A percentile compares a stretch with the other conserved stretches of the same genome.
These are phyloP conservation scores for Mortierella sp. DNA, from an alignment of 371 early-diverging fungal species.

Conservation along the genomic window DNA sequence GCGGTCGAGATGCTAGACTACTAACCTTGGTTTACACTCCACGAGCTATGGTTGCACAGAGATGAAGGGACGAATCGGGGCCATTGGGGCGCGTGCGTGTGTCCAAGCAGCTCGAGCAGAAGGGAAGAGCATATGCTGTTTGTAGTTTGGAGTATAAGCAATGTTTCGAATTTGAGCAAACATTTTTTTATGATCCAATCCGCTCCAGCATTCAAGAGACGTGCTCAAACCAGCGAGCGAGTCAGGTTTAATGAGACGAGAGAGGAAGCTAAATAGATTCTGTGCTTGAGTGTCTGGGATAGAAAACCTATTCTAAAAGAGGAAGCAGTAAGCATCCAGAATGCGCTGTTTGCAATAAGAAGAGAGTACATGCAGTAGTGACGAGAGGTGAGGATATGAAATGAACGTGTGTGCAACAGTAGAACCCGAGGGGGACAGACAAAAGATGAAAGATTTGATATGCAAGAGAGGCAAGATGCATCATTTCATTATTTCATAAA, in stretches of 20 bases:
- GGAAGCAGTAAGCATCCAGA: too few species aligned
- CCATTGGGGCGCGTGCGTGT: slow-evolving; percentile 3
- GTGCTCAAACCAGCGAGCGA: neutral
- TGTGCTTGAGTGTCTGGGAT: neutral
- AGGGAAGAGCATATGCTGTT: too few species aligned
- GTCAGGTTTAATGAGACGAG: neutral
- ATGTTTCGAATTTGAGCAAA: neutral
- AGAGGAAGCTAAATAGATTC: neutral
- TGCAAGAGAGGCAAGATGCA: too few species aligned
- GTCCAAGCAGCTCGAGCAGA: neutral
- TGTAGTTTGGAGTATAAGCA: neutral
- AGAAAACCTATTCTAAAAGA: too few species aligned
- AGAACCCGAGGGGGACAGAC: too few species aligned
- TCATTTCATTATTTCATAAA: too few species aligned
- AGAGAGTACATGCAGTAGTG: neutral
- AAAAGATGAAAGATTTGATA: too few species aligned
- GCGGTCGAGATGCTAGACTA: neutral
- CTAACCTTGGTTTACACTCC: slow-evolving; percentile 8
- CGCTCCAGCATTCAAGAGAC: slow-evolving; percentile 11
- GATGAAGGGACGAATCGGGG: neutral
- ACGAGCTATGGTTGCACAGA: neutral
- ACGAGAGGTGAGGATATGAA: neutral
- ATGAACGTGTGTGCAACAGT: neutral
- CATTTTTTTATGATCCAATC: slow-evolving; percentile 17
- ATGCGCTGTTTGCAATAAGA: too few species aligned